Conservation (phyloP, 768 basidiomycete species). For the Candolleomyces aberdarensis region DNA sequence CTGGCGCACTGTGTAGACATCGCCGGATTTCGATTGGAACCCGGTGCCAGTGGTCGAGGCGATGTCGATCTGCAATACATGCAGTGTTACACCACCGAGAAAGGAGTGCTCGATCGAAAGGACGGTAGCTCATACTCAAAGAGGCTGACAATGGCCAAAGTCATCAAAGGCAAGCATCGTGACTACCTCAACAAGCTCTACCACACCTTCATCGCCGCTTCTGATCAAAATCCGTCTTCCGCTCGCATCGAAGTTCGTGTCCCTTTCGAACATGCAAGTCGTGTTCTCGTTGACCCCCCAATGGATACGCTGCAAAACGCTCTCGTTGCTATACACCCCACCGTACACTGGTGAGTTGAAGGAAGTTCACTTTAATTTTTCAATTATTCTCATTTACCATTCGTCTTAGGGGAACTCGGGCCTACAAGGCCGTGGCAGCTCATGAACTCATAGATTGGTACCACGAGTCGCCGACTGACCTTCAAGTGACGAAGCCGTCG, state of each 20-base stretch:
- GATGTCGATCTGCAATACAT: too few relatives aligned
- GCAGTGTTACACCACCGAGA: not conserved
- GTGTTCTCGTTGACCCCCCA: not conserved
- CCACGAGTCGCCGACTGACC: not conserved
- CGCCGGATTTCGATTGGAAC: too few relatives aligned
- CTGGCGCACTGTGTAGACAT: too few relatives aligned
- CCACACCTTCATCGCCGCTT: not conserved
- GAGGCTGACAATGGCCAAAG: not conserved
- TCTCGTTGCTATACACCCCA: not conserved
- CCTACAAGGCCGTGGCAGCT: not conserved
- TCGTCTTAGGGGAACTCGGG: too few relatives aligned
- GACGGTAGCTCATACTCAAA: not conserved
- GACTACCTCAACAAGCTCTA: not conserved
- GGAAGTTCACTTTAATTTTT: too few relatives aligned
- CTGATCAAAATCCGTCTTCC: not conserved
- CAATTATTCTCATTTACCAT: too few relatives aligned
- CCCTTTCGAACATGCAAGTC: not conserved
- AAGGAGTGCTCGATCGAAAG: not conserved
- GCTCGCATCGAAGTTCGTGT: not conserved
- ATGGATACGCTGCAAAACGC: not conserved
- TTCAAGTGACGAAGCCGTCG: not conserved
- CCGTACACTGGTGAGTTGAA: not conserved
- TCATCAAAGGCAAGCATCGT: not conserved
- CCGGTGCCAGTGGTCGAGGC: too few relatives aligned
- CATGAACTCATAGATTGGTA: not conserved